Base-by-base conservation (phyloP, 176 grass and related monocot genomes). In the Chloris gayana region DNA sequence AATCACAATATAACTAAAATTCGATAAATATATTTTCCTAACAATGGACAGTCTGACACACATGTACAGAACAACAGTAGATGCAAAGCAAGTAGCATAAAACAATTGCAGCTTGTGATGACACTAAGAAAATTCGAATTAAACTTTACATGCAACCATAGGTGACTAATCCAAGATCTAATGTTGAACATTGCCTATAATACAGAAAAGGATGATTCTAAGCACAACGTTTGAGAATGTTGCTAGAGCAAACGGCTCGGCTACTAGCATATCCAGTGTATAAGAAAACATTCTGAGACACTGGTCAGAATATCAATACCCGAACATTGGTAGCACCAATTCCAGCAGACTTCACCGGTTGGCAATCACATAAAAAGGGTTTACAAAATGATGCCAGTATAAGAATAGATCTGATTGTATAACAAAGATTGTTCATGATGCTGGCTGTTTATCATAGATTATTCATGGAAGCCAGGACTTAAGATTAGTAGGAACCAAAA, bases 241-340 rank as follows among this genome's bases (percentile, higher is more conserved):
- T 11, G 54, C 25, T 24, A 57, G 54, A 57, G 22, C 22, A 24
- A 57, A 54, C 6, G 22, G 22, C 12, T 6, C 8, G 22, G 7
- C 37, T 45, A 58, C 59, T 65, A n/a, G 3, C 82, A 72, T 21
- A 76, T 77, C 41, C 65, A 70, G 10, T 35, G 10, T 84, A 58
- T 37, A 41, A 77, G 39, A 4, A 54, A 18, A 61, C 5, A 6
- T 14, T 22, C 29, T 59, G 35, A 34, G 51, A 76, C 19, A 68
- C 5, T 66, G 21, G 18, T 26, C 32, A 57, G 17, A 37, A 21
- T 33, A 21, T 67, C 21, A 42, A 54, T 29, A 71, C 26, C 17
- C 27, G 15, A 54, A 54, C 17, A 66, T 34, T 22, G 27, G 38
- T n/a, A 34, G 21, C 66, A 77, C 50, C 15, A 21, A 29, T 77